Base-by-base conservation (phyloP, 2,329 filamentous ascomycete species). In the Zelopaecilomyces penicillatus region DNA sequence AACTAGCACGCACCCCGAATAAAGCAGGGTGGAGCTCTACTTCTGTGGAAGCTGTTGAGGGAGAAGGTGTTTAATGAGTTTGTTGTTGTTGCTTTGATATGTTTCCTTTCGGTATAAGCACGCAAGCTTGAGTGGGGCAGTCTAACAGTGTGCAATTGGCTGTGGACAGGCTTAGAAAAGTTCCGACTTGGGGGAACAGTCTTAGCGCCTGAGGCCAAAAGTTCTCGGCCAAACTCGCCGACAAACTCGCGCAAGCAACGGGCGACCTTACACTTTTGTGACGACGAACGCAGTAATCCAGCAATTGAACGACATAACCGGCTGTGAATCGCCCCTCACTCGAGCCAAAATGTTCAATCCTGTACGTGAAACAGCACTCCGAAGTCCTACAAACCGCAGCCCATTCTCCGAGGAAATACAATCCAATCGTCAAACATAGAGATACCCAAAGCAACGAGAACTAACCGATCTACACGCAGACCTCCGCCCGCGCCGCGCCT, bases 401-500 rank as follows among this genome's bases (percentile, higher is more conserved):
- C 1, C 28, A 19, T 12, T 41, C 9, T 34, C 32, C 8, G 32
- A 9, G 32, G 32, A 34, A 9, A 34, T 34, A 9, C 32, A 9
- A 19, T 19, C 19, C 19, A 19, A 19, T 19, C 19, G 19, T 19
- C 19, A 19, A 19, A 19, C 19, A 19, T 19, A 19, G 19, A 3
- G 19, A 19, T 19, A 19, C 19, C 19, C 19, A 19, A 19, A 19
- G 19, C 19, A 19, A 19, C 19, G 39, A 43, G 38, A 41, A 54
- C 65, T 68, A 55, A 68, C 58, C 52, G 50, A 46, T 44, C 42
- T 48, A 36, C 43, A 29, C 28, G 47, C 55, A 78, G 74, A 69
- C 69, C 62, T 67, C 67, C 58, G 54, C 67, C 61, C 68, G 64
- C 64, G 63, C 65, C 60, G 58, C 64, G 50, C 55, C 63, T 51